phyloP scores from a whole-genome alignment of 2,329 filamentous ascomycete genomes.

The Penicillium sp. region DNA sequence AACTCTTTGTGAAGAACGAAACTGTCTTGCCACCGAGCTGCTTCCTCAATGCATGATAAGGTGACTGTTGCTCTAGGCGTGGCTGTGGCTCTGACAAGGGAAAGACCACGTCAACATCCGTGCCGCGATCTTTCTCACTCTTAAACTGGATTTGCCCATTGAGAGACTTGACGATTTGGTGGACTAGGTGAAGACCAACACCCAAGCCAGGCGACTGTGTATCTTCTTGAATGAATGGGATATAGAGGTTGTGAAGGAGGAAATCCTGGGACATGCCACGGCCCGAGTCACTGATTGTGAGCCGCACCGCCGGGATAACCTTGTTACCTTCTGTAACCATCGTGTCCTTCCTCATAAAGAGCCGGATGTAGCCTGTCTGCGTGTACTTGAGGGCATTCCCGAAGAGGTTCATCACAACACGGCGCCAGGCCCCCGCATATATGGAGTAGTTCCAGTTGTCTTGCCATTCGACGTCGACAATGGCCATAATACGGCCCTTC shows the following conservation, averaged over 20 bases:
- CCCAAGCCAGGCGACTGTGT: conserved; percentile 56
- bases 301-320: conserved; percentile 8
- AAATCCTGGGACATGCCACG: conserved; percentile 31
- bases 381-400: conserved; percentile 54
- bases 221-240: conserved; percentile 62
- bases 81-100: conserved; percentile 10
- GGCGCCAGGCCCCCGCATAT: conserved; percentile 49
- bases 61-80: neutral
- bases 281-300: conserved; percentile 28
- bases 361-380: conserved; percentile 39
- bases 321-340: conserved; percentile 2
- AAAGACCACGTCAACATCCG: conserved; percentile 19
- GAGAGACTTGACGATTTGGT: conserved; percentile 33
- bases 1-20: conserved; percentile 18
- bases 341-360: conserved; percentile 17
- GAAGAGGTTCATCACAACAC: conserved; percentile 52
- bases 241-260: conserved; percentile 44
- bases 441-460: conserved; percentile 46
- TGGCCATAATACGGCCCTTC: conserved; percentile 17
- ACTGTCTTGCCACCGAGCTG: conserved; percentile 14
- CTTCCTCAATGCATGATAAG: conserved; percentile 5
- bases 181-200: conserved; percentile 60
- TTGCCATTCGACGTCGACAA: conserved; percentile 45
- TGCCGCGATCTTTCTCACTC: conserved; percentile 26
- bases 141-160: conserved; percentile 24